A percentile compares a stretch with the other conserved stretches of the same genome.
Conservation (phyloP, 1,139 yeast species). For the Kodamaea ohmeri region DNA sequence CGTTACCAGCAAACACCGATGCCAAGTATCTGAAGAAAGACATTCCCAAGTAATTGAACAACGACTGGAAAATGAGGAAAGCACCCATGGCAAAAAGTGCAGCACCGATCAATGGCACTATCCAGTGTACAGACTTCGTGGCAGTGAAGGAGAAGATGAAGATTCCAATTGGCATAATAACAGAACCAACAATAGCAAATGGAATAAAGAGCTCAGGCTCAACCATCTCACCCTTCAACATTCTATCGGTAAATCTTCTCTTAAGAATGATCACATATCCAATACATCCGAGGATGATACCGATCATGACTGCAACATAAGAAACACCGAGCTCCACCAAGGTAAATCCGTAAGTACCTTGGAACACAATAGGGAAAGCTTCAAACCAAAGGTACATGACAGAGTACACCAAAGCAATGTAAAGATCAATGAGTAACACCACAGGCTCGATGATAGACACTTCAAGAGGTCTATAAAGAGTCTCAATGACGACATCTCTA, state of each 20-base stretch:
- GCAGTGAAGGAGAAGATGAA: constrained; percentile 54
- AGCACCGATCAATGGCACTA: constrained; percentile 43
- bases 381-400: constrained; percentile 58
- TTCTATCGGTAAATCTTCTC: constrained; percentile 23
- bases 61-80: constrained; percentile 42
- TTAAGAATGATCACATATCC: constrained; percentile 25
- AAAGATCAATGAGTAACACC: constrained; percentile 45
- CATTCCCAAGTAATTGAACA: constrained; percentile 34
- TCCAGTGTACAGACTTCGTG: constrained; percentile 38
- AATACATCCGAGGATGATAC: constrained; percentile 31
- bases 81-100: constrained; percentile 36
- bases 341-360: constrained; percentile 45
- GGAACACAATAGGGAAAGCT: constrained; percentile 58
- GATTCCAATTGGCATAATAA: constrained; percentile 42
- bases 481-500: constrained; percentile 30
- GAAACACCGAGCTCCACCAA: constrained; percentile 47
- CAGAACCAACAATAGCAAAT: constrained; percentile 42
- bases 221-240: constrained; percentile 23
- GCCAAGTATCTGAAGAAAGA: constrained; percentile 47
- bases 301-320: constrained; percentile 42
- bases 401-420: constrained; percentile 54
- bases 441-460: constrained; percentile 45
- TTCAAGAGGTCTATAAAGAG: constrained; percentile 50
- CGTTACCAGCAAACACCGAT: constrained; percentile 58
- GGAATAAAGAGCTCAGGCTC: constrained; percentile 44